Base-by-base conservation (phyloP, 2,329 filamentous ascomycete species). In the Nannizziopsis arthrosporioides region DNA sequence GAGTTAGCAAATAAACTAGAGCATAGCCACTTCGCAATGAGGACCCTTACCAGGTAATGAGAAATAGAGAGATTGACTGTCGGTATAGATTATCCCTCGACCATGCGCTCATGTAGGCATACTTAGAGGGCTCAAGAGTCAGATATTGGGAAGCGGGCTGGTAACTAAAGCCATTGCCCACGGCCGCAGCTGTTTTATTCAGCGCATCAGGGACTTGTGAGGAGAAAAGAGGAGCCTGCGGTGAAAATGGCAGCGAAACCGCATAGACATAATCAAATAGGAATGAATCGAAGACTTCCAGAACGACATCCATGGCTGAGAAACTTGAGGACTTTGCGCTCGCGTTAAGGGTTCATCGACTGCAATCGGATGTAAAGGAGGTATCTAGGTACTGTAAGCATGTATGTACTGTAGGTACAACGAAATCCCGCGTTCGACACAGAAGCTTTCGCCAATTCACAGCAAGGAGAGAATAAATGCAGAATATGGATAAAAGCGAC, bases 201-300 rank as follows among this genome's bases (percentile, higher is more conserved):
- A 72, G 64, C 51, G 78, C 78, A 56, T 73, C 68, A 54, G 70
- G 50, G 67, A 68, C 50, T 65, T 67, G 57, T 60, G 75, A 76
- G 14, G 72, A 73, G 22, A 72, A 70, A 10, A 72, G 68, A 27
- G 68, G 71, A 40, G 71, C 70, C 22, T 35, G 37, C 10, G 34
- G 38, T 14, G 38, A 38, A n/a, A 31, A n/a, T 6, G 89, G 88
- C n/a, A 85, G 71, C 5, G 84, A 57, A 32, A 70, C 73, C 43
- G 88, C 82, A 63, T 93, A 95, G 50, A 84, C 58, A 56, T 82
- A 78, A 69, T 96, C 90, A 66, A 84, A 83, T 54, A 89, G 60
- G 61, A 83, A 86, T 58, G 82, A 85, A 69, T 96, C 90, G 68
- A 79, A 76, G 51, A 89, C 59, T 68, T 95, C 89, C 56, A 95